Evolutionary conservation across 1,284 basidiomycete species (phyloP), one percentile per base, ranked within the genome.

Genomic region (Papiliotrema fonsecae): DNA sequence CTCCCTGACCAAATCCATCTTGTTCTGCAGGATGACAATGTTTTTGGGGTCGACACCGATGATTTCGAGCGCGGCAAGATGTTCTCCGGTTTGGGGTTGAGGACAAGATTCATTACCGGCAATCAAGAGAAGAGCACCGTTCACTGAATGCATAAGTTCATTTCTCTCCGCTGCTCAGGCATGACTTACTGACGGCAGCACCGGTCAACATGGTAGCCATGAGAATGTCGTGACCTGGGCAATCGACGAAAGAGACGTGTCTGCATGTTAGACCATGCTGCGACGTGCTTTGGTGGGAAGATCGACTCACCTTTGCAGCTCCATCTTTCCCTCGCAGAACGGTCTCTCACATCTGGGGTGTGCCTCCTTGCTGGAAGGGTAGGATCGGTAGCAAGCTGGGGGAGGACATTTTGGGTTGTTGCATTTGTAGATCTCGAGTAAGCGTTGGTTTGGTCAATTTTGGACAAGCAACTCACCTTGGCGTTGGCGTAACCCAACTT

Each of bases 141-240:
- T 93, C 94, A 98, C 66, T 79, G 38, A 18, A 11, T 37, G 25
- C 6, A 16, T 27, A 21, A 35, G 3, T 32, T 46, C 24, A 37
- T 41, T 45, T 28, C 42, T 19, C 10, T 21, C 19, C 32, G 27
- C 21, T 22, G 18, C 18, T 34, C 4, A 21, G 16, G 9, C 13
- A 19, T 11, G 30, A 69, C 67, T 58, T 52, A 69, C 67, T 93
- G 79, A 98, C 94, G 22, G 96, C 96, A 35, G 94, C 94, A 75
- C 94, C 94, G 81, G 97, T 97, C 65, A 98, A 80, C 96, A 98
- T 98, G 61, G 94, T 98, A 51, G 94, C 94, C 94, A 98, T 98
- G 73, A 98, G 74, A 75, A 81, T 81, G 68, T 93, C 89, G 81
- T 93, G 89, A 58, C 89, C 90, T 1, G 89, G 89, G 70, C 89